Evolutionary conservation across 75 land plant species (phyloP).

Genomic region (Azolla pinnata): DNA sequence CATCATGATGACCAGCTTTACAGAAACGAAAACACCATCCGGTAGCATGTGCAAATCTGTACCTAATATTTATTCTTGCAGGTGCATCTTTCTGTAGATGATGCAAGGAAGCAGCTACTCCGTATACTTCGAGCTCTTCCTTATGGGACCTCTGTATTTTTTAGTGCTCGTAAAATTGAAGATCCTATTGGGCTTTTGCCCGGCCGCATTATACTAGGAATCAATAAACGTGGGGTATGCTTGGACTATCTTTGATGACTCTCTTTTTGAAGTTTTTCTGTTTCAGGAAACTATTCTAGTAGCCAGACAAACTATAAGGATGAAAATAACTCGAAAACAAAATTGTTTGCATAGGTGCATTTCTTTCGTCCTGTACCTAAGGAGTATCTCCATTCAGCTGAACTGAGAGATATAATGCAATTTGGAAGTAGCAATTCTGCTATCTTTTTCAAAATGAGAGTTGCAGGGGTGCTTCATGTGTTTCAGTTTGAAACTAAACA

Average conservation of each 20-base stretch:
- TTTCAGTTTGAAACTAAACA: slow-evolving; percentile 29
- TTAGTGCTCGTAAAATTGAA: slow-evolving; percentile 17
- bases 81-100: slow-evolving; percentile 25
- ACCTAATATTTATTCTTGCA: slow-evolving; percentile 2
- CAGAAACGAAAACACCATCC: no score
- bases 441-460: slow-evolving; percentile 15
- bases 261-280: no score
- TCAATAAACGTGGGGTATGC: slow-evolving; percentile 27
- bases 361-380: slow-evolving; percentile 29
- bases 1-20: not conserved
- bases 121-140: slow-evolving; percentile 14
- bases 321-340: no score
- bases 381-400: slow-evolving; percentile 22
- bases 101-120: slow-evolving; percentile 19
- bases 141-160: slow-evolving; percentile 26
- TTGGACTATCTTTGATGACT: no score
- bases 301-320: no score
- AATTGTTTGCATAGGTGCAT: no score
- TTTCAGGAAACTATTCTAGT: no score
- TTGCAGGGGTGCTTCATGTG: slow-evolving; percentile 12
- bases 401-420: slow-evolving; percentile 22
- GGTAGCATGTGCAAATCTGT: no score
- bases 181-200: slow-evolving; percentile 27
- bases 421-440: slow-evolving; percentile 21
- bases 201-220: slow-evolving; percentile 24